Conservation (phyloP, 176 grass and related monocot genomes). For the Phoenix roebelenii region DNA sequence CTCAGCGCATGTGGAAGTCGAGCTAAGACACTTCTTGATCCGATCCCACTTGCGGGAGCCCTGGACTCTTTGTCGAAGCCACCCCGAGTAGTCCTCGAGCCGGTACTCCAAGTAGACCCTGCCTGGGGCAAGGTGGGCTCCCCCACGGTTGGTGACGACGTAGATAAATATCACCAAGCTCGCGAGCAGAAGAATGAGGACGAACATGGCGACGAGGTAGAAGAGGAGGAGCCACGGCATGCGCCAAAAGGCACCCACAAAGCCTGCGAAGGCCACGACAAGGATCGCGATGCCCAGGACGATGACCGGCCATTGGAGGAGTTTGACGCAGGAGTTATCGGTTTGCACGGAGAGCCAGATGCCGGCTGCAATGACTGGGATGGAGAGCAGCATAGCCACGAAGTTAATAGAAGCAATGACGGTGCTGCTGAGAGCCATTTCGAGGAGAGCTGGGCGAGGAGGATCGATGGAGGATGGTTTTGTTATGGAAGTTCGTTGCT, state of each 20-base stretch:
- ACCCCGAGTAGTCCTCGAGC: conserved; percentile 49
- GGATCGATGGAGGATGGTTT: too few relatives aligned
- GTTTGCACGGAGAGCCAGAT: conserved; percentile 62
- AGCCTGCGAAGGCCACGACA: conserved; percentile 45
- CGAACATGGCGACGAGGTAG: conserved; percentile 65
- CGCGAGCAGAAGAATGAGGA: conserved; percentile 34
- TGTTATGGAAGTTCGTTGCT: too few relatives aligned
- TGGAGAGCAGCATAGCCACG: conserved; percentile 52
- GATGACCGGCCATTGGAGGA: conserved; percentile 75
- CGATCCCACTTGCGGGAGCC: conserved; percentile 34
- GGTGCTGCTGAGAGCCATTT: conserved; percentile 52
- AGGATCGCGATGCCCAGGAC: conserved; percentile 51
- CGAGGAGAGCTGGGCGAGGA: neutral
- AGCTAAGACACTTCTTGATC: conserved; percentile 63
- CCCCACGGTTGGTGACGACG: conserved; percentile 20
- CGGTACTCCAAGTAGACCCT: conserved; percentile 69
- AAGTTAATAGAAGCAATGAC: conserved; percentile 48
- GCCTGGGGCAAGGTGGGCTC: conserved; percentile 29
- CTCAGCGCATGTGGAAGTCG: conserved; percentile 40
- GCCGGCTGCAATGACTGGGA: conserved; percentile 59
- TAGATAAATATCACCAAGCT: conserved; percentile 57
- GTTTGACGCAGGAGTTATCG: conserved; percentile 58
- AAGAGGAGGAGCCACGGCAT: conserved; percentile 53
- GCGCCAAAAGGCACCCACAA: conserved; percentile 62
- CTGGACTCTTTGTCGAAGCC: conserved; percentile 46